Percentiles rank a stretch among this genome's conserved stretches.
These are phyloP conservation scores for Phaeotremella fagi DNA, from an alignment of 768 basidiomycete genomes.

Conservation along the genomic window DNA sequence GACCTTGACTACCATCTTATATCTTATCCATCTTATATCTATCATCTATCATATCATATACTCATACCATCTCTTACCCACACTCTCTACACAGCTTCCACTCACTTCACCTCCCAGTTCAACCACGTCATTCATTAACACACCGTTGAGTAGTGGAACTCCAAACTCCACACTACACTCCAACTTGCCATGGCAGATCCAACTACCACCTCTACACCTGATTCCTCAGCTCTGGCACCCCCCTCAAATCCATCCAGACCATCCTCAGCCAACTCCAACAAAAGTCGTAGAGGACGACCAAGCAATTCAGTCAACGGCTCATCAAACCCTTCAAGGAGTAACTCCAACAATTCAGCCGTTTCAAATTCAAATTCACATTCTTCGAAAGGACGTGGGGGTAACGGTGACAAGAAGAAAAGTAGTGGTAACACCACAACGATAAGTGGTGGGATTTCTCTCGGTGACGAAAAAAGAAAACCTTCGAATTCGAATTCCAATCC, in stretches of 20 bases:
- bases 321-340: slow-evolving; percentile 25
- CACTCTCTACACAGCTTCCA: too few relatives aligned
- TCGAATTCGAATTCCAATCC: slow-evolving; percentile 2
- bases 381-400: slow-evolving; percentile 17
- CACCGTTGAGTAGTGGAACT: too few relatives aligned
- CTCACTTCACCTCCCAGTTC: too few relatives aligned
- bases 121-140: too few relatives aligned
- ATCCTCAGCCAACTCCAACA: slow-evolving; percentile 26
- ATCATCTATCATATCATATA: too few relatives aligned
- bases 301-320: slow-evolving; percentile 10
- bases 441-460: slow-evolving; percentile 34
- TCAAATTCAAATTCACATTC: too few relatives aligned
- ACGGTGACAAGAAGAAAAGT: slow-evolving; percentile 24
- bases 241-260: slow-evolving; percentile 28
- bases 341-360: slow-evolving; percentile 11
- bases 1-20: too few relatives aligned
- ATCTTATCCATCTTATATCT: too few relatives aligned
- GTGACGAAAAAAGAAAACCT: slow-evolving; percentile 4
- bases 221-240: slow-evolving; percentile 17
- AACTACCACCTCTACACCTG: neutral
- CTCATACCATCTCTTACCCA: too few relatives aligned
- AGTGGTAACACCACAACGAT: slow-evolving; percentile 34
- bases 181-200: too few relatives aligned
- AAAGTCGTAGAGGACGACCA: slow-evolving; percentile 21
- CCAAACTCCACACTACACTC: too few relatives aligned